Conservation (phyloP, 352 stramenopile species). For the Globisporangium nodosum region DNA sequence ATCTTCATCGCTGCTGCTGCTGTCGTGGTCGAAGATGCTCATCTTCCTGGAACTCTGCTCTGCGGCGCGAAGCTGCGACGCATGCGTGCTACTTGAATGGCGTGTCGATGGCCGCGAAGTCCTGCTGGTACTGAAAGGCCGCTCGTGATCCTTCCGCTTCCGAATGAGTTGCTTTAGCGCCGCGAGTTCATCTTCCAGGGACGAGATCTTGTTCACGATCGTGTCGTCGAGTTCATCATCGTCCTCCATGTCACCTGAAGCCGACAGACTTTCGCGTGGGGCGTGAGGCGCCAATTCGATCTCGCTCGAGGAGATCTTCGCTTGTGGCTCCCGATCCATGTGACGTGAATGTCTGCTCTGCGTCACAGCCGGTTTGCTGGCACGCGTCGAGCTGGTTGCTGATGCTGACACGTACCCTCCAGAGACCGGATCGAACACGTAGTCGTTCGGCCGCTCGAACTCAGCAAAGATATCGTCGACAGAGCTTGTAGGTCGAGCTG, state of each 20-base stretch:
- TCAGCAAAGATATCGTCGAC: slow-evolving; percentile 75
- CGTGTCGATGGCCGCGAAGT: neutral
- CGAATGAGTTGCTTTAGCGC: slow-evolving; percentile 65
- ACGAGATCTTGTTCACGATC: slow-evolving; percentile 81
- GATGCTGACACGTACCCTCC: slow-evolving; percentile 47
- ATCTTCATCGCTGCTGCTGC: slow-evolving; percentile 46
- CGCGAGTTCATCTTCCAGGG: slow-evolving; percentile 55
- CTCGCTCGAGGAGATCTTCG: neutral
- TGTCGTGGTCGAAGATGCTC: slow-evolving; percentile 70
- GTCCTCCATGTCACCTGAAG: slow-evolving; percentile 11
- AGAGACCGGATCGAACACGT: slow-evolving; percentile 57
- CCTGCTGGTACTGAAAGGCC: slow-evolving; percentile 4
- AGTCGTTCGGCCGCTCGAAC: slow-evolving; percentile 73
- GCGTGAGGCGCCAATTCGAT: neutral
- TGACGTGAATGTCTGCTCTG: neutral
- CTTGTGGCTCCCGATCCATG: neutral
- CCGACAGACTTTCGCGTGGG: neutral
- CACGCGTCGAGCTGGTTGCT: neutral
- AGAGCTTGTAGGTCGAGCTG: slow-evolving; percentile 17
- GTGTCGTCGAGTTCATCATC: slow-evolving; percentile 50
- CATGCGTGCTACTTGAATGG: neutral
- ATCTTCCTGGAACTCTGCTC: slow-evolving; percentile 30
- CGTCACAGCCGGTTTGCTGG: neutral
- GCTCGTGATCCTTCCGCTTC: slow-evolving; percentile 30
- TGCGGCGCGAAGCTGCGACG: neutral